Evolutionary conservation across 257 asterid species (phyloP).

Genomic region (Penstemon davidsonii): DNA sequence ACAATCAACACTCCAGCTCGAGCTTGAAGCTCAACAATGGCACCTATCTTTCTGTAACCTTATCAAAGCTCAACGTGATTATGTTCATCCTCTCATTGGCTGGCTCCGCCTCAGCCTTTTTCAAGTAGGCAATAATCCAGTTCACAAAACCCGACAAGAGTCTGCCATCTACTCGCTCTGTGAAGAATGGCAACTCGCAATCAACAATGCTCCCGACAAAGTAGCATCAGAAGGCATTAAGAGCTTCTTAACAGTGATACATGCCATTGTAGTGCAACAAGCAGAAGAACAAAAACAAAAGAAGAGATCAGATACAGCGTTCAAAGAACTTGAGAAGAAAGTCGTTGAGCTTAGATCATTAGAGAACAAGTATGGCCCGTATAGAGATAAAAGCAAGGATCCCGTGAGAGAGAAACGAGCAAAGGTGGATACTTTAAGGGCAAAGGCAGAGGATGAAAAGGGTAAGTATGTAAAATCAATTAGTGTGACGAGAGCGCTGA

Average conservation of each 20-base stretch:
- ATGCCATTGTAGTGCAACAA: slow-evolving; percentile 84
- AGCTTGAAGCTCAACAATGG: slow-evolving; percentile 97
- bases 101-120: slow-evolving; percentile 97
- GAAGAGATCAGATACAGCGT: slow-evolving; percentile 64
- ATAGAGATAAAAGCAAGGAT: slow-evolving; percentile 48
- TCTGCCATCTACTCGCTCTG: slow-evolving; percentile 74
- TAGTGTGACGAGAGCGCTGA: slow-evolving; percentile 73
- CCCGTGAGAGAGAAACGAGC: slow-evolving; percentile 68
- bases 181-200: slow-evolving; percentile 93
- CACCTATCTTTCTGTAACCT: slow-evolving; percentile 84
- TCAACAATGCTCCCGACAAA: slow-evolving; percentile 84
- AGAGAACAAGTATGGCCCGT: slow-evolving; percentile 67
- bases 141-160: slow-evolving; percentile 58
- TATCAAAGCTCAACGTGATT: slow-evolving; percentile 79
- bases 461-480: slow-evolving; percentile 79
- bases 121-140: slow-evolving; percentile 65
- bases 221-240: slow-evolving; percentile 94
- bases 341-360: slow-evolving; percentile 62
- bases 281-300: slow-evolving; percentile 81
- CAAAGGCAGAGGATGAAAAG: slow-evolving; percentile 84
- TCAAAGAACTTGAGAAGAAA: slow-evolving; percentile 85
- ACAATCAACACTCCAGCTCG: slow-evolving; percentile 93
- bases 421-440: slow-evolving; percentile 58
- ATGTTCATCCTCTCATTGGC: slow-evolving; percentile 76
- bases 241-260: slow-evolving; percentile 70